Base-by-base conservation (phyloP, 2,329 filamentous ascomycete species). In the Sclerotinia sclerotiorum region DNA sequence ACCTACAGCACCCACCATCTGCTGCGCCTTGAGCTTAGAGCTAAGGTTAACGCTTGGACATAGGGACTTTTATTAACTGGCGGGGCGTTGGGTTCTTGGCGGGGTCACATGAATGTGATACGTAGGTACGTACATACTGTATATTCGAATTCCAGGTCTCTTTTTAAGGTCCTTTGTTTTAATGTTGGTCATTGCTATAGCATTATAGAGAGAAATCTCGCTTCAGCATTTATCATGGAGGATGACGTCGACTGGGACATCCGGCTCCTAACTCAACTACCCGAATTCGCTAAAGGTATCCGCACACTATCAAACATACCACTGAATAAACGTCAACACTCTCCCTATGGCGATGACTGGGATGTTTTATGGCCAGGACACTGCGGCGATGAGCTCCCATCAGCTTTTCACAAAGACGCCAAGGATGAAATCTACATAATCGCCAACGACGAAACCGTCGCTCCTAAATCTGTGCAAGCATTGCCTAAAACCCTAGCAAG, bases 241-340 rank as follows among this genome's bases (percentile, higher is more conserved):
- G 81, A 82, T 64, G 80, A 82, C 71, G 76, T 80, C 60, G 80
- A 82, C 72, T 82, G 80, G 80, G 80, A 81, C 69, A 76, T 81
- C 58, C 73, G 77, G 24, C 72, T 82, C 61, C 77, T 77, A 65
- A 60, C 69, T 1, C 72, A 79, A 67, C 69, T 79, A 21, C 69
- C 70, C n/a, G 73, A 76, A n/a, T 75, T 78, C 54, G 77, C 77
- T 17, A 60, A 32, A 42, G 70, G 71, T 11, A 44, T 69, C 17
- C 68, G 67, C 44, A 35, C 55, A 4, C 64, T 72, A n/a, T 67
- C 61, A 5, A 58, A 67, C 32, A 68, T 71, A 24, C 35, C 60
- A 6, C 46, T 52, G 42, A 29, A 68, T 6, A n/a, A 68, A 42
- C 48, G 46, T n/a, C 70, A 71, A 58, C 19, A 65, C 54, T 74